Evolutionary conservation across 345 rosid species (phyloP), one percentile per base, ranked within the genome.

Genomic region (Rhodomyrtus tomentosa): DNA sequence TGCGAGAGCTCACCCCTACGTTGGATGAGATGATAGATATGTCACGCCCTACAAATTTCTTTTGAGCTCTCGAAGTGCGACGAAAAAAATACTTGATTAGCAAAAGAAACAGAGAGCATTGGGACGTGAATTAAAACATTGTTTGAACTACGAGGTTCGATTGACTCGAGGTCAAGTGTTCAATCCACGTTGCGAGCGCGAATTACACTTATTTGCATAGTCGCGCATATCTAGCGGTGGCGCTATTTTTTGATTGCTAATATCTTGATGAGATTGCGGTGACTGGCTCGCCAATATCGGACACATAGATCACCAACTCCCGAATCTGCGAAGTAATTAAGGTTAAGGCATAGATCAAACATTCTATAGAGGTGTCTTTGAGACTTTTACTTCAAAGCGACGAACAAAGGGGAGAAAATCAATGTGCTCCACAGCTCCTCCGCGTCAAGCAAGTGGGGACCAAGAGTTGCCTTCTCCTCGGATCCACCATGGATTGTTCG

Each of bases 191-290:
- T 5, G 18, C 2, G 0, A 59, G 22, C 3, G 22, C 20, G 18
- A 6, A 6, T 2, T 4, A 1, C 21, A 15, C 12, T 14, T 0
- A 9, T 7, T 29, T 3, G 32, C 18, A 58, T 58, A 2, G 15
- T 10, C 15, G 5, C 3, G 14, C 0, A 58, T 27, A 59, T 62
- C 1, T 7, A 0, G 6, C 0, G 6, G 6, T 7, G 3, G 6
- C 16, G 22, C 16, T 10, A 62, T 62, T 32, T 62, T 8, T 1
- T 15, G 6, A 2, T 24, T 8, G 9, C 10, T 18, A 16, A 4
- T 32, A 16, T 32, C 21, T 16, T 14, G 5, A 8, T 7, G 42
- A 5, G 20, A 29, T 0, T 0, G 3, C 0, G 3, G 1, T 16
- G 3, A 62, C 0, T 1, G 2, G 73, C 40, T 7, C 0, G 2